phyloP scores from a whole-genome alignment of 352 stramenopile species.

The Phytophthora lateralis region DNA sequence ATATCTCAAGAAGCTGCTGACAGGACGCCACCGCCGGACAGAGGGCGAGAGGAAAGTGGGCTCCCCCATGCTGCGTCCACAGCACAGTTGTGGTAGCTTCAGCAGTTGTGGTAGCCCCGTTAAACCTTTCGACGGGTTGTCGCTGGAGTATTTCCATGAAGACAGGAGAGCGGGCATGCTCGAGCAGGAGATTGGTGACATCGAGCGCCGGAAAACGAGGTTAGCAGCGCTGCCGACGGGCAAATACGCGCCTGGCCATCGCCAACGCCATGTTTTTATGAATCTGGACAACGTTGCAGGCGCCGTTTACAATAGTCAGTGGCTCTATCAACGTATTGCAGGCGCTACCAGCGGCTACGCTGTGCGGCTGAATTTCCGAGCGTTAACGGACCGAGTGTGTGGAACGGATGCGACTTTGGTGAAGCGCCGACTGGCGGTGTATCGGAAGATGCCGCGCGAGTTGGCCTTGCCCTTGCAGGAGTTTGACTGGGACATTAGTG shows the following conservation, averaged over 20 bases:
- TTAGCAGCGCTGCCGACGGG: slow-evolving; percentile 15
- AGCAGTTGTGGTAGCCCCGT: slow-evolving; percentile 19
- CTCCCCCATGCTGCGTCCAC: slow-evolving; percentile 12
- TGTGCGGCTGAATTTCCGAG: slow-evolving; percentile 41
- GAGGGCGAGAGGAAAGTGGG: slow-evolving; percentile 22
- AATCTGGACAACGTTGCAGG: slow-evolving; percentile 50
- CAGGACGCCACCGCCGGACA: neutral
- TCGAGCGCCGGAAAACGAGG: slow-evolving; percentile 16
- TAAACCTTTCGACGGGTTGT: slow-evolving; percentile 1
- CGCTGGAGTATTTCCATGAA: slow-evolving; percentile 17
- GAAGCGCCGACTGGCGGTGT: slow-evolving; percentile 29
- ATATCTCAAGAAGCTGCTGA: slow-evolving; percentile 30
- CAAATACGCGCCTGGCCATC: slow-evolving; percentile 23
- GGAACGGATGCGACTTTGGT: slow-evolving; percentile 10
- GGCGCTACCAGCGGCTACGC: slow-evolving; percentile 33
- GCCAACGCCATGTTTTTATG: slow-evolving; percentile 44
- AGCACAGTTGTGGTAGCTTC: slow-evolving; percentile 4
- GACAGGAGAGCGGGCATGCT: slow-evolving; percentile 21
- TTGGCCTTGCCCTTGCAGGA: slow-evolving; percentile 25
- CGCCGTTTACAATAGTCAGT: slow-evolving; percentile 29
- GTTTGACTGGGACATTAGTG: slow-evolving; percentile 32
- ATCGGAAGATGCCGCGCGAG: slow-evolving; percentile 38
- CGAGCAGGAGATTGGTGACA: slow-evolving; percentile 22
- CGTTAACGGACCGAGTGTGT: slow-evolving; percentile 36
- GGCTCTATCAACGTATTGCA: slow-evolving; percentile 33